phyloP scores from a whole-genome alignment of 2,329 filamentous ascomycete genomes.

The Scytalidium lignicola region DNA sequence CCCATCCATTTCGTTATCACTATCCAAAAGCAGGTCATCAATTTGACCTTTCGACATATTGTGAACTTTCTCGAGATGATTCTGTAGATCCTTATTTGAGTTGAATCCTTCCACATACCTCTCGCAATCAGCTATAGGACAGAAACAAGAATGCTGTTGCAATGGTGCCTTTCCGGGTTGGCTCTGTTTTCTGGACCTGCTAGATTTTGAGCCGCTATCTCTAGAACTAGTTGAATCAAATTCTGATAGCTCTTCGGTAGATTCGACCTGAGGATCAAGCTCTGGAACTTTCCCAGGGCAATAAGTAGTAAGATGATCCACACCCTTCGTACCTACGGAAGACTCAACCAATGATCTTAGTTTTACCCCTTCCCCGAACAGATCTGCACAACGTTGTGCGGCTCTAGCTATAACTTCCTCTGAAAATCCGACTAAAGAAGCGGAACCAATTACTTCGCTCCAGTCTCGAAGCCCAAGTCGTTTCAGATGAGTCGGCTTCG shows the following conservation, averaged over 20 bases:
- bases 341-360: conserved; percentile 29
- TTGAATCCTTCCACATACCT: conserved; percentile 32
- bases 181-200: neutral
- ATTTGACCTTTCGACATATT: conserved; percentile 43
- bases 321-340: conserved; percentile 7
- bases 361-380: conserved; percentile 70
- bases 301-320: conserved; percentile 14
- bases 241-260: neutral
- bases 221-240: neutral
- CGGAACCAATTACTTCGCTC: conserved; percentile 78
- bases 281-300: conserved; percentile 19
- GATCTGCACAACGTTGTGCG: conserved; percentile 64
- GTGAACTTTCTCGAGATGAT: conserved; percentile 43
- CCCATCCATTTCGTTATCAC: conserved; percentile 45
- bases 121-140: conserved; percentile 32
- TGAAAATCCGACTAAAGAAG: conserved; percentile 68
- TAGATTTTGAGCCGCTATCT: neutral
- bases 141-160: conserved; percentile 21
- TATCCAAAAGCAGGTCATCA: conserved; percentile 36
- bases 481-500: neutral
- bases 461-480: conserved; percentile 55
- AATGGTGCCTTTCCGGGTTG: neutral
- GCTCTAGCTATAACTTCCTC: conserved; percentile 60
- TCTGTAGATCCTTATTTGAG: conserved; percentile 29
- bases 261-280: conserved; percentile 1